Conservation (phyloP, 768 basidiomycete genomes). For the Tephrocybe sp. region DNA sequence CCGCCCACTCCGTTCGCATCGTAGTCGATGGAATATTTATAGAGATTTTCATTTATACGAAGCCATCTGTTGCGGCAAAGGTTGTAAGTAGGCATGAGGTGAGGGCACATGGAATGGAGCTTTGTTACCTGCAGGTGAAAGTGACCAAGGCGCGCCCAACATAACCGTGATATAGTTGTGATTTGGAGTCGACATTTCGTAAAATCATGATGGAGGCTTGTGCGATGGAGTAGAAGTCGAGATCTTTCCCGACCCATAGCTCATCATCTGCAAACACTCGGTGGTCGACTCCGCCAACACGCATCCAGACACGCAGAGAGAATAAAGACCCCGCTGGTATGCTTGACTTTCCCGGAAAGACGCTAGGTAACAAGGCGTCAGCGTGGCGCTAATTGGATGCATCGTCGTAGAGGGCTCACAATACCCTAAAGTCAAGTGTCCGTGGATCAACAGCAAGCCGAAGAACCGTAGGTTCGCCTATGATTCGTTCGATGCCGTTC, state of each 20-base stretch:
- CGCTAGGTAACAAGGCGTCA: slow-evolving; percentile 29
- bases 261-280: slow-evolving; percentile 63
- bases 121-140: slow-evolving; percentile 49
- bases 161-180: slow-evolving; percentile 51
- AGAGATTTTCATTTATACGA: slow-evolving; percentile 38
- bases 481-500: slow-evolving; percentile 51
- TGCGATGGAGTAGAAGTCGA: slow-evolving; percentile 55
- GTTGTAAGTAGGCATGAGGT: background rate
- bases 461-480: slow-evolving; percentile 46
- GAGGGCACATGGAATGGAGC: background rate
- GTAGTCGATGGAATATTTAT: slow-evolving; percentile 60
- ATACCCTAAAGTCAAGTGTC: slow-evolving; percentile 56
- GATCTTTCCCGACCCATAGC: slow-evolving; percentile 64
- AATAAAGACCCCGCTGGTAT: slow-evolving; percentile 53
- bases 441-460: slow-evolving; percentile 52
- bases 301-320: slow-evolving; percentile 64
- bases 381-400: background rate
- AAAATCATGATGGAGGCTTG: slow-evolving; percentile 56
- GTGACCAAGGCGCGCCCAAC: slow-evolving; percentile 57
- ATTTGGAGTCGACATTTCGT: slow-evolving; percentile 38
- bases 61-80: slow-evolving; percentile 44
- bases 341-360: slow-evolving; percentile 57
- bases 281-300: slow-evolving; percentile 55
- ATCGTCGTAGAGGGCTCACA: slow-evolving; percentile 37
- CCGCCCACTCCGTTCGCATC: slow-evolving; percentile 61